Evolutionary conservation across 805 yeast genomes (phyloP).

Genomic region (Candida nitratophila): DNA sequence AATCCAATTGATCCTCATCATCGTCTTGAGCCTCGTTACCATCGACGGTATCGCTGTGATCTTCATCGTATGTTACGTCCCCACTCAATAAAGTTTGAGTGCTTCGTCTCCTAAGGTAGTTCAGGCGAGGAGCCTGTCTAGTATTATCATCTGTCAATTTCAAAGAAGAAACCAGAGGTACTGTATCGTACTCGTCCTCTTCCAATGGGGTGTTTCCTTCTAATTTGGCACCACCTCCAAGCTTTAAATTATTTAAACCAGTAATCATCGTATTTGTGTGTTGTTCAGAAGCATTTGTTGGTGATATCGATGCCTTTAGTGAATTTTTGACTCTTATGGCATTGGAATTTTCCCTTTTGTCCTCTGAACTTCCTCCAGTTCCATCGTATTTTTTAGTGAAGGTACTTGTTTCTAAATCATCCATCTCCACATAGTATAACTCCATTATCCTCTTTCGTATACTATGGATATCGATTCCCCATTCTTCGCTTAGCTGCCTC

Average conservation of each 20-base stretch:
- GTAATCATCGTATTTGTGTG: not conserved
- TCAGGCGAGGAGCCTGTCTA: too few relatives aligned
- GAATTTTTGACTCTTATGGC: not conserved
- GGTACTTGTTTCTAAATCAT: not conserved
- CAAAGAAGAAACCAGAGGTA: not conserved
- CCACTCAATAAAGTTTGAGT: not conserved
- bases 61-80: not conserved
- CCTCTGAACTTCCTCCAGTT: too few relatives aligned
- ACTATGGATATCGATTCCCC: not conserved
- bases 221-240: not conserved
- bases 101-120: not conserved
- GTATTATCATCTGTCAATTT: too few relatives aligned
- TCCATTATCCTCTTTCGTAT: constrained; percentile 1
- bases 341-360: not conserved
- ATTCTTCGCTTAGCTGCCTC: not conserved
- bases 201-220: not conserved
- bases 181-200: not conserved
- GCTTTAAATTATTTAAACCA: not conserved
- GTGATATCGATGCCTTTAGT: not conserved
- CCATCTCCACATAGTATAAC: not conserved
- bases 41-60: not conserved
- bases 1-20: not conserved
- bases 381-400: not conserved
- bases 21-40: not conserved
- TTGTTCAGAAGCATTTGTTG: not conserved